phyloP scores from a whole-genome alignment of 2,329 filamentous ascomycete genomes.

The Pseudodiploospora longispora region DNA sequence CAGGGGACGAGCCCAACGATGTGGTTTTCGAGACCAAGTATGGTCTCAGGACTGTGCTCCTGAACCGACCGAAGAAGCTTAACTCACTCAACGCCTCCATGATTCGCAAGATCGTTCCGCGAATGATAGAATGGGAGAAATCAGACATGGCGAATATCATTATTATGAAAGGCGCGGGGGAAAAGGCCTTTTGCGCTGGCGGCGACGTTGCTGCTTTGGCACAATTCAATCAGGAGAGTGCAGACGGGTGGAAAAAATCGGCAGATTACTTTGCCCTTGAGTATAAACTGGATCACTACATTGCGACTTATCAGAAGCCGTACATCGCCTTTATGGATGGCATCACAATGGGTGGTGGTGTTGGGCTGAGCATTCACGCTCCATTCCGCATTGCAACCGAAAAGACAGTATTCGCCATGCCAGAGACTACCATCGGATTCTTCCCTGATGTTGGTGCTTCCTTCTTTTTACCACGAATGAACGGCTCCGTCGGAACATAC shows the following conservation, averaged over 20 bases:
- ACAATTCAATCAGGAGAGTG: conserved; percentile 57
- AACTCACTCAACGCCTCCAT: conserved; percentile 93
- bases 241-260: conserved; percentile 65
- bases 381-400: conserved; percentile 96
- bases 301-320: conserved; percentile 88
- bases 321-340: conserved; percentile 96
- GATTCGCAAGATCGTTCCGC: conserved; percentile 86
- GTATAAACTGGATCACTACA: conserved; percentile 93
- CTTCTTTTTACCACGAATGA: conserved; percentile 88
- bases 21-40: conserved; percentile 86
- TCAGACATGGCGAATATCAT: conserved; percentile 90
- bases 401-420: conserved; percentile 94
- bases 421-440: conserved; percentile 95
- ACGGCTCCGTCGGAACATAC: conserved; percentile 82
- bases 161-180: conserved; percentile 82
- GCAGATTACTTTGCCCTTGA: conserved; percentile 85
- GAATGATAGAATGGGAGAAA: conserved; percentile 87
- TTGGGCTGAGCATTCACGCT: conserved; percentile 88
- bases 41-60: conserved; percentile 83
- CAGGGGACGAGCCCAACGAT: conserved; percentile 73
- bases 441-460: conserved; percentile 96
- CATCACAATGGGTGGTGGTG: conserved; percentile 96
- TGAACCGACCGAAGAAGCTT: conserved; percentile 86
- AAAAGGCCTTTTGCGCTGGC: conserved; percentile 82
- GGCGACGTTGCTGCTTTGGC: conserved; percentile 83